Evolutionary conservation across 2,329 filamentous ascomycete genomes (phyloP).

Genomic region (Keithomyces neogunnii): DNA sequence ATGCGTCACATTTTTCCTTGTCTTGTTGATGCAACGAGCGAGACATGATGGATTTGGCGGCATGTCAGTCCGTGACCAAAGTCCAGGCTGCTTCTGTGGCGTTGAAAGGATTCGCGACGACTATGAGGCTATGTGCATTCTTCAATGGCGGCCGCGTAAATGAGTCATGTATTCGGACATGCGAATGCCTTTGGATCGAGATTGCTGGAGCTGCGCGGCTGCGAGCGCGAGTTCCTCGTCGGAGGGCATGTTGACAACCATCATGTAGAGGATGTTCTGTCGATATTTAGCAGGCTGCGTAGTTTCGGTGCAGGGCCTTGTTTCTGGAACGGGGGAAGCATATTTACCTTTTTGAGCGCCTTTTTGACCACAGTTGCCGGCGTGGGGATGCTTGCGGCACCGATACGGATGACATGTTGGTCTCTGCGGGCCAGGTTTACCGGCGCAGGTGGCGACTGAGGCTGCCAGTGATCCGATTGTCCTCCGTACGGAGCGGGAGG

Average conservation of each 20-base stretch:
- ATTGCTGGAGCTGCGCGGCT: not conserved
- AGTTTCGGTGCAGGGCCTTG: too few species aligned
- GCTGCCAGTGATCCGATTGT: not conserved
- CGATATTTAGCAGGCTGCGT: too few species aligned
- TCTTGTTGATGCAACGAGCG: not conserved
- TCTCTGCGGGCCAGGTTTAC: not conserved
- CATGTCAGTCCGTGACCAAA: too few species aligned
- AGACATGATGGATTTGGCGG: not conserved
- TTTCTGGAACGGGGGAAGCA: too few species aligned
- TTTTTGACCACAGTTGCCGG: not conserved
- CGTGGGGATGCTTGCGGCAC: not conserved
- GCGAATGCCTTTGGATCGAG: not conserved
- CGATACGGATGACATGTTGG: not conserved
- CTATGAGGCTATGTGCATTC: not conserved
- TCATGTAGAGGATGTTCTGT: constrained; percentile 12
- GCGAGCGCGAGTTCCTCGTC: constrained; percentile 8
- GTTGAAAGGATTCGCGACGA: too few species aligned
- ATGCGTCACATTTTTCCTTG: not conserved
- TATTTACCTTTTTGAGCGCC: not conserved
- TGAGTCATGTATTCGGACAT: not conserved
- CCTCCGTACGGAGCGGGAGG: not conserved
- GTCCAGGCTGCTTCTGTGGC: too few species aligned
- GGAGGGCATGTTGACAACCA: constrained; percentile 11
- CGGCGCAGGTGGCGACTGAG: not conserved
- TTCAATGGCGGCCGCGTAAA: not conserved